Conservation (phyloP, 305 asterid species). For the Plantago lanceolata region DNA sequence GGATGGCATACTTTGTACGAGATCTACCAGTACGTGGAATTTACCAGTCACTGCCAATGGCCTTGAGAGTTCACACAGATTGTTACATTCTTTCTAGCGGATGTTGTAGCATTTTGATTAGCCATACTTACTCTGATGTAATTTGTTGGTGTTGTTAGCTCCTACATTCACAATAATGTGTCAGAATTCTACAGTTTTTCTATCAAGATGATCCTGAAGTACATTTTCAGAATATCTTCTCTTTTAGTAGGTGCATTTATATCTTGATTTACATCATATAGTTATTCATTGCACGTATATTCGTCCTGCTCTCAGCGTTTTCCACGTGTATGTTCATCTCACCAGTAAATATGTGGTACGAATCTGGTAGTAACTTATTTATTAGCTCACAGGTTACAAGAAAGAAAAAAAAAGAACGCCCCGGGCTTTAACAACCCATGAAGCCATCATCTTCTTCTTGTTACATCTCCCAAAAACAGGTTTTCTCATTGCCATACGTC, state of each 20-base stretch:
- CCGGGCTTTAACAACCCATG: constrained; percentile 5
- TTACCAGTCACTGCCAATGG: constrained; percentile 14
- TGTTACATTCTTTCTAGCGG: constrained; percentile 28
- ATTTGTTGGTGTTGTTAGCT: not conserved
- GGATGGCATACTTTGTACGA: constrained; percentile 3
- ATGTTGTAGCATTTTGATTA: constrained; percentile 20
- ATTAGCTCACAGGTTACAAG: not conserved
- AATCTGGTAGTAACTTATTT: not conserved
- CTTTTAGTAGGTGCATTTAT: not conserved
- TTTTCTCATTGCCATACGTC: constrained; percentile 11
- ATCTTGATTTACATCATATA: too few species aligned
- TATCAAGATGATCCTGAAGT: not conserved
- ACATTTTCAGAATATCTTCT: not conserved
- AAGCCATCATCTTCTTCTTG: not conserved
- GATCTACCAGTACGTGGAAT: constrained; percentile 2
- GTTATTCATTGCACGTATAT: not conserved
- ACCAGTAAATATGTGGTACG: not conserved
- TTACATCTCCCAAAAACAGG: not conserved
- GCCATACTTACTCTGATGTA: not conserved
- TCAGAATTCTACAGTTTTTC: not conserved
- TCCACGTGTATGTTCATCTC: not conserved
- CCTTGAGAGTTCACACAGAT: constrained; percentile 13
- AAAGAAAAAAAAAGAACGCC: not conserved
- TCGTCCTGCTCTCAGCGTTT: not conserved
- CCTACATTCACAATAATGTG: not conserved